Base-by-base conservation (phyloP, 306 rosid genomes). In the Begonia masoniana region DNA sequence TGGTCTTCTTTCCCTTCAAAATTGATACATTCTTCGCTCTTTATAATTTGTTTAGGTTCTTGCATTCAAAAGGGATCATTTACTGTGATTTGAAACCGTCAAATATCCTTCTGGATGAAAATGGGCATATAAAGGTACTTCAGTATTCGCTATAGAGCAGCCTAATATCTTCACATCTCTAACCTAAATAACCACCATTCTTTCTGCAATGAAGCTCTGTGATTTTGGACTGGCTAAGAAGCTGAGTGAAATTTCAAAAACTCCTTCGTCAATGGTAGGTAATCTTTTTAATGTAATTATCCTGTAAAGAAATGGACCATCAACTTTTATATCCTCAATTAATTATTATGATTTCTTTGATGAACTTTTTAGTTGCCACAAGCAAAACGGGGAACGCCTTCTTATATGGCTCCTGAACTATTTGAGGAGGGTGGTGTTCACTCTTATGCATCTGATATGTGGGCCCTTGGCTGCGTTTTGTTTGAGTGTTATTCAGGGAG, bases 401-500 rank as follows among this genome's bases (percentile, higher is more conserved):
- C 72, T 67, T 91, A 91, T 69, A 91, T 91, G 99, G 99, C 99
- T 72, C 99, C 99, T 0, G 99, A 91, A 77, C 82, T 91, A 70
- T 91, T 91, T 69, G 95, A 86, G 64, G 99, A 91, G 21, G 96
- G 85, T 41, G 94, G 94, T 53, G 84, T 83, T 51, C 99, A 83
- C 73, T 91, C 99, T 9, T 86, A 69, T 65, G 96, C 96, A 43
- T 86, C 99, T 66, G 99, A 91, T 71, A 71, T 83, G 51, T 91
- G 99, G 99, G 99, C 99, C 61, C 78, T 91, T 50, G 99, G 99
- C 36, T 91, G 99, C 69, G 99, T 86, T 42, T 71, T 91, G 13
- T 91, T 81, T 56, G 99, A 91, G 69, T 83, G 96, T 63, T 91
- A 86, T 74, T 71, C 83, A 19, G 99, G 99, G 61, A 77, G 73